Base-by-base conservation (phyloP, 768 basidiomycete species). In the Bullera alba region DNA sequence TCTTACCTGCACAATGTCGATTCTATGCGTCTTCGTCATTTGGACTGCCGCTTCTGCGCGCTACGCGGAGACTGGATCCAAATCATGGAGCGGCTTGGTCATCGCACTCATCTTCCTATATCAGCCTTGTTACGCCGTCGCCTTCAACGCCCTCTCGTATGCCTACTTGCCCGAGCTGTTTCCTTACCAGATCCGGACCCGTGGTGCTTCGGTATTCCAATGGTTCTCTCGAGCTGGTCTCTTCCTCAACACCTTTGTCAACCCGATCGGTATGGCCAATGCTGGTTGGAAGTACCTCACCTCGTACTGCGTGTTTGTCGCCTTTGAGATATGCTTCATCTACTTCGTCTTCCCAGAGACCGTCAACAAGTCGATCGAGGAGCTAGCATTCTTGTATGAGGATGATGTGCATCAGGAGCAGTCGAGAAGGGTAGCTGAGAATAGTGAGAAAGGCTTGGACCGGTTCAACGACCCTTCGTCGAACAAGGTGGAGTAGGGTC, bases 131-230 rank as follows among this genome's bases (percentile, higher is more conserved):
- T 39, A 10, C 37, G 32, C 49, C 25, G 35, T 54, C 12, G 53
- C 48, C 22, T 54, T 49, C 34, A 51, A 47, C 45, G 50, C 54
- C 32, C n/a, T 56, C 14, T 45, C 28, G 29, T 30, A 56, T 81
- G 81, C 81, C 4, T 82, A 76, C 76, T 68, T 83, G 53, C 81
- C 83, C n/a, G 83, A 83, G 58, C 63, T 84, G 27, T 83, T 83
- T 75, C 82, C 83, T 0, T 83, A 76, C 73, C 78, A 80, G 54
- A 77, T 77, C 25, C 80, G 83, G 50, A 77, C 82, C 1, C 79
- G 78, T 64, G 83, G 83, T 32, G 77, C 83, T 46, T 72, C 81
- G 3, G 61, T 83, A 15, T 83, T 80, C 74, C 80, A 83, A 56
- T 79, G 76, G 75, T 80, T 78, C 66, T 73, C 76, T 38, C 78